Percentiles rank a stretch among this genome's conserved stretches.
Evolutionary conservation across 345 rosid species (phyloP).

Genomic region (Eucalyptus pauciflora): DNA sequence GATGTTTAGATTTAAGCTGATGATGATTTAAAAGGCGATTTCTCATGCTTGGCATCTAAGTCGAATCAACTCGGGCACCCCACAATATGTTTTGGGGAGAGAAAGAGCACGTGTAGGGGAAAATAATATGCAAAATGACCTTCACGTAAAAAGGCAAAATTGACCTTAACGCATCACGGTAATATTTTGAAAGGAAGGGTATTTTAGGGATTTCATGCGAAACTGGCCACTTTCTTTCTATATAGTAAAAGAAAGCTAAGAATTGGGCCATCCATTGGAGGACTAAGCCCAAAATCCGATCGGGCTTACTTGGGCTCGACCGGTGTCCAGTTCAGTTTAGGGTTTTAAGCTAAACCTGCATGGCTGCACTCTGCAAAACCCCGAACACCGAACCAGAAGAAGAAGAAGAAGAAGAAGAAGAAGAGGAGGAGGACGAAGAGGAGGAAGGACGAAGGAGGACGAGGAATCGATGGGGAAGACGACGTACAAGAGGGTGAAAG

Average conservation of each 20-base stretch:
- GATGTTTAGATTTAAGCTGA: not conserved
- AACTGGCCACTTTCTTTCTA: not conserved
- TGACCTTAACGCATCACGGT: no score
- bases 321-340: not conserved
- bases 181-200: not conserved
- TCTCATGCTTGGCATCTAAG: not conserved
- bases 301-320: not conserved
- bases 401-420: not conserved
- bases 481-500: constrained; percentile 53
- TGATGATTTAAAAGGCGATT: not conserved
- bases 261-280: not conserved
- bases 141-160: not conserved
- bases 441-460: not conserved
- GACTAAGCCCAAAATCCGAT: not conserved
- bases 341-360: not conserved
- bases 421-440: not conserved
- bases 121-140: not conserved
- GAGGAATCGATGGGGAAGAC: constrained; percentile 39
- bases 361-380: not conserved
- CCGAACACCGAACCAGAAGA: not conserved
- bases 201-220: not conserved
- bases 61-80: not conserved
- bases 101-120: not conserved
- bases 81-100: not conserved
- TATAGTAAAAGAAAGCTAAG: not conserved